These are phyloP conservation scores for Tylopilus rubrobrunneus DNA, from an alignment of 768 basidiomycete genomes.

Conservation along the genomic window DNA sequence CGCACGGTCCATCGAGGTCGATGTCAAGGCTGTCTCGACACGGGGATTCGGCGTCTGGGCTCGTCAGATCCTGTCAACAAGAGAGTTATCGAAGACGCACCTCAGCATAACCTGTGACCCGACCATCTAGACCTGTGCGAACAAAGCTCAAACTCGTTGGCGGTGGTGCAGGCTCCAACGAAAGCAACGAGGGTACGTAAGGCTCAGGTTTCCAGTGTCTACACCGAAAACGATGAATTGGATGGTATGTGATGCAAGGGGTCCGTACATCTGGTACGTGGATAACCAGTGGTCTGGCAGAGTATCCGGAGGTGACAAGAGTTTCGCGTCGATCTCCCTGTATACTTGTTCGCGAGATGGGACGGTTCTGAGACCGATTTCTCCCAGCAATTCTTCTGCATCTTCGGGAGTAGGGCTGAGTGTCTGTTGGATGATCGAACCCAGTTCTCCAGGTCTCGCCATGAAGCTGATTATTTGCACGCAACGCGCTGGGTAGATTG, in stretches of 20 bases:
- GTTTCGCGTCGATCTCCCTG: conserved; percentile 66
- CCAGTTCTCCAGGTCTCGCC: conserved; percentile 12
- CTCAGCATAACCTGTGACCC: conserved; percentile 78
- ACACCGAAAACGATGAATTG: conserved; percentile 13
- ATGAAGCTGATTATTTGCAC: conserved; percentile 13
- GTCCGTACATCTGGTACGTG: conserved; percentile 76
- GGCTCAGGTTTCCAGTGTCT: conserved; percentile 73
- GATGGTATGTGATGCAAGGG: conserved; percentile 3
- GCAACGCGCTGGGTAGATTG: neutral
- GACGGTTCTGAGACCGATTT: conserved; percentile 53
- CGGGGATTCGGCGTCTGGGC: conserved; percentile 52
- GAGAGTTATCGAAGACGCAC: conserved; percentile 36
- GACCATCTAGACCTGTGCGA: conserved; percentile 75
- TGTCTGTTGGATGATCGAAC: conserved; percentile 42
- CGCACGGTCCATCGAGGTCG: conserved; percentile 80
- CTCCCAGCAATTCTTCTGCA: conserved; percentile 43
- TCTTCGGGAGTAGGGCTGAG: conserved; percentile 40
- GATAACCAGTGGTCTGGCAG: conserved; percentile 73
- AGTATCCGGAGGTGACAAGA: conserved; percentile 64
- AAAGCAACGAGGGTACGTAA: conserved; percentile 60
- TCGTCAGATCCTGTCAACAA: conserved; percentile 3
- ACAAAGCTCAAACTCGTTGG: conserved; percentile 73
- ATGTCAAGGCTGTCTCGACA: conserved; percentile 69
- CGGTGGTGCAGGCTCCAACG: conserved; percentile 63
- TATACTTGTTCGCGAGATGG: conserved; percentile 61